These are phyloP conservation scores for Mariannaea sp. DNA, from an alignment of 2,329 filamentous ascomycete species.

Conservation along the genomic window DNA sequence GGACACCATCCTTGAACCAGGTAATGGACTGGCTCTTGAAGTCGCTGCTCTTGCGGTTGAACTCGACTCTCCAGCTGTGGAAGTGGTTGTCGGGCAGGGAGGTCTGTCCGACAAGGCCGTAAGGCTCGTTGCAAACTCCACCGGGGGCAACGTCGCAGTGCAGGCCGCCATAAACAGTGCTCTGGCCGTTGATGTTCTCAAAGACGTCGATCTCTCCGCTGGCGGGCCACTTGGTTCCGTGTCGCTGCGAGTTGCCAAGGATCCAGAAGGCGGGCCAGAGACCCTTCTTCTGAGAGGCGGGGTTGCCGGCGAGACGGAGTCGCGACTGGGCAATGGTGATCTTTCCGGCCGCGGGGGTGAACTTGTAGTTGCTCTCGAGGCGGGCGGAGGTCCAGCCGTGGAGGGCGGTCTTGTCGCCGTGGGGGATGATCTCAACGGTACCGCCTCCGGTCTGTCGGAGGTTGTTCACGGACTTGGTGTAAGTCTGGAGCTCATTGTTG, in stretches of 20 bases:
- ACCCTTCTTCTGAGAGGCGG: slow-evolving; percentile 52
- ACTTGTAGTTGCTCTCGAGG: slow-evolving; percentile 54
- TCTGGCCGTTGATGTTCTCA: slow-evolving; percentile 58
- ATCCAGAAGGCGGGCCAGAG: slow-evolving; percentile 66
- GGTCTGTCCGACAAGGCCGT: slow-evolving; percentile 46
- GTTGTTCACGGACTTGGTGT: slow-evolving; percentile 52
- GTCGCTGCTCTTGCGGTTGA: slow-evolving; percentile 53
- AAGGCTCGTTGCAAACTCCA: slow-evolving; percentile 57
- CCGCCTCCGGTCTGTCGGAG: slow-evolving; percentile 55
- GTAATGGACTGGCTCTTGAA: slow-evolving; percentile 56
- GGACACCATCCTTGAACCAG: slow-evolving; percentile 54
- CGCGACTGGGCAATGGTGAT: slow-evolving; percentile 52
- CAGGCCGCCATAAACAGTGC: slow-evolving; percentile 53
- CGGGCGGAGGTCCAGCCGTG: slow-evolving; percentile 59
- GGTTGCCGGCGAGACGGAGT: slow-evolving; percentile 53
- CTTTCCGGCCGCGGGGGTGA: slow-evolving; percentile 52
- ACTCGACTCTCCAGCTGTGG: slow-evolving; percentile 56
- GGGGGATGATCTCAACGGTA: slow-evolving; percentile 58
- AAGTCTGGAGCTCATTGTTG: slow-evolving; percentile 59
- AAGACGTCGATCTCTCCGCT: slow-evolving; percentile 64
- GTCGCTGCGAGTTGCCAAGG: slow-evolving; percentile 55
- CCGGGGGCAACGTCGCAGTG: slow-evolving; percentile 55
- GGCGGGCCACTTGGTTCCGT: slow-evolving; percentile 55
- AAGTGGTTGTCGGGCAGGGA: slow-evolving; percentile 48
- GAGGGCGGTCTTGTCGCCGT: slow-evolving; percentile 42